A percentile compares a stretch with the other conserved stretches of the same genome.
These are phyloP conservation scores for Myrmaecium sp. DNA, from an alignment of 2,329 filamentous ascomycete genomes.

Conservation along the genomic window DNA sequence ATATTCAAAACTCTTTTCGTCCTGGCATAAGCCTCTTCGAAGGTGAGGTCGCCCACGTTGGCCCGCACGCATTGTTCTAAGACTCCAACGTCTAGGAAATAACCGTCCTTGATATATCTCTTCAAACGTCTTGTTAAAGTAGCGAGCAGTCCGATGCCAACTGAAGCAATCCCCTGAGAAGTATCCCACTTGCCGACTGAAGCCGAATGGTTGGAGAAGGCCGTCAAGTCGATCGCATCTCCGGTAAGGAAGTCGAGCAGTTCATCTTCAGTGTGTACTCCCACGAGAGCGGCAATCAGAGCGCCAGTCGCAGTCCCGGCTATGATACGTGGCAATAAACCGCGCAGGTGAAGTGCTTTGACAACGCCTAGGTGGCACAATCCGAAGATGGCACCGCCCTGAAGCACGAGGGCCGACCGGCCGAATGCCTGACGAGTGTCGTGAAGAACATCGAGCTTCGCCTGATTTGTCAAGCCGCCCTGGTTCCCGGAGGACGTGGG, in stretches of 20 bases:
- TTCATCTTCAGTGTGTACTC: conserved; percentile 75
- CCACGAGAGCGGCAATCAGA: conserved; percentile 73
- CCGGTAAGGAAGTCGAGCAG: conserved; percentile 60
- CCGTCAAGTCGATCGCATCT: conserved; percentile 65
- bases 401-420: conserved; percentile 66
- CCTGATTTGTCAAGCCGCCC: conserved; percentile 47
- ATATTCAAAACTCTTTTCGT: conserved; percentile 86
- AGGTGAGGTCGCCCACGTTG: conserved; percentile 79
- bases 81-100: conserved; percentile 67
- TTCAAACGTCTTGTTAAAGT: conserved; percentile 50
- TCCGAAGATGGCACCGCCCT: conserved; percentile 83
- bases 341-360: conserved; percentile 66
- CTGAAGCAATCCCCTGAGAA: no score
- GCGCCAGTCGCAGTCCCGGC: conserved; percentile 83
- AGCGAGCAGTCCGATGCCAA: no score
- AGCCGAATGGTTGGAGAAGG: conserved; percentile 44
- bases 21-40: conserved; percentile 76
- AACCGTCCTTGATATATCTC: conserved; percentile 59
- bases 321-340: conserved; percentile 74
- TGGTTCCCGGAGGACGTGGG: conserved; percentile 37
- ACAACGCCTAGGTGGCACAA: conserved; percentile 82
- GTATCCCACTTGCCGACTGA: no score
- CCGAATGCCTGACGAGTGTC: conserved; percentile 82
- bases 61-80: conserved; percentile 69
- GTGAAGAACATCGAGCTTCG: conserved; percentile 72